A percentile compares a stretch with the other conserved stretches of the same genome.
These are phyloP conservation scores for Trametes versicolor DNA, from an alignment of 1,284 basidiomycete species.

Conservation along the genomic window DNA sequence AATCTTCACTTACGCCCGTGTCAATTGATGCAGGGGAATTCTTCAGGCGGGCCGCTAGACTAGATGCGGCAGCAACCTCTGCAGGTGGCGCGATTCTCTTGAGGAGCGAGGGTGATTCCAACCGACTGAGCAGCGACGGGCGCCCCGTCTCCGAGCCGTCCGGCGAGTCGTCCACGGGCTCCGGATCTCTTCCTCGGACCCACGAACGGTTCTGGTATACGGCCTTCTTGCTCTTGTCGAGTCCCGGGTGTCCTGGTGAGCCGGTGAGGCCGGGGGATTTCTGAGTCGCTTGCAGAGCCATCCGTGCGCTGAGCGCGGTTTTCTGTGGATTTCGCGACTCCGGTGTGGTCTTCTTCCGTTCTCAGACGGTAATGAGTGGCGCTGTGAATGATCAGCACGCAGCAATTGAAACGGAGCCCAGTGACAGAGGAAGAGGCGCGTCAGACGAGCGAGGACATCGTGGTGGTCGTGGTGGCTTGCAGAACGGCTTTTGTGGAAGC, in stretches of 20 bases:
- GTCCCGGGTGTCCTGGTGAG: constrained; percentile 16
- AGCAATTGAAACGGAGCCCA: background rate
- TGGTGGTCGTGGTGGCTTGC: background rate
- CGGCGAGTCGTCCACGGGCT: constrained; percentile 9
- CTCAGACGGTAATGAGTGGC: background rate
- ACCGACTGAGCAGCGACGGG: constrained; percentile 26
- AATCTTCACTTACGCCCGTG: constrained; percentile 19
- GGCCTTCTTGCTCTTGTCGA: constrained; percentile 27
- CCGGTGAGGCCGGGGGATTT: constrained; percentile 15
- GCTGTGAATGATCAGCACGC: background rate
- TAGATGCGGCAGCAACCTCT: background rate
- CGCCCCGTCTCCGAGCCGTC: constrained; percentile 14
- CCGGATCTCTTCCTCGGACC: constrained; percentile 16
- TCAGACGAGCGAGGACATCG: background rate
- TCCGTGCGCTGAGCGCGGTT: background rate
- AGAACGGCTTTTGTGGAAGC: background rate
- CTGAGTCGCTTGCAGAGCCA: constrained; percentile 20
- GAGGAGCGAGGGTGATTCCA: constrained; percentile 11
- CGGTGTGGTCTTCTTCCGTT: background rate
- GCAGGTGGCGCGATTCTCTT: constrained; percentile 12
- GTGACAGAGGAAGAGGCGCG: background rate
- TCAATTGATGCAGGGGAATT: background rate
- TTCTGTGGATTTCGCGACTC: background rate
- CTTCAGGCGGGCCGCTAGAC: constrained; percentile 6
- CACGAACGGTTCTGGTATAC: constrained; percentile 21